These are phyloP conservation scores for Boeremia lycopersici DNA, from an alignment of 2,329 filamentous ascomycete genomes.

Conservation along the genomic window DNA sequence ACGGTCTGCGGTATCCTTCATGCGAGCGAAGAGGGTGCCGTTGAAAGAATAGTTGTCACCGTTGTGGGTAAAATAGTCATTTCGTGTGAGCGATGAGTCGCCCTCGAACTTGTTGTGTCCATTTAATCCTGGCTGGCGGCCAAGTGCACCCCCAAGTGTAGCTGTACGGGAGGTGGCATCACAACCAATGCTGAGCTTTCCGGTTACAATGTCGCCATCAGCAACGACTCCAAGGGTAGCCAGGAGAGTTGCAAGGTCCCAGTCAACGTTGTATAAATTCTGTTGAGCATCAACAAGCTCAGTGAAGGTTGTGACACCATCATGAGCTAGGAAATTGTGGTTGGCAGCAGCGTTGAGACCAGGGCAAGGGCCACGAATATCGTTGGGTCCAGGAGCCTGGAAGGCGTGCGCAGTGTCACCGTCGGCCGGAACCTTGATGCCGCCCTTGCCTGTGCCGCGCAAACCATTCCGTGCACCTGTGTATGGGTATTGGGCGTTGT, in stretches of 20 bases:
- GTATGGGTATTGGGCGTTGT: conserved; percentile 43
- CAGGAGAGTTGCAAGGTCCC: conserved; percentile 50
- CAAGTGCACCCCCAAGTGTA: conserved; percentile 27
- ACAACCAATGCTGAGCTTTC: conserved; percentile 54
- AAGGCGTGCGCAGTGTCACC: conserved; percentile 45
- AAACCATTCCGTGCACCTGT: conserved; percentile 51
- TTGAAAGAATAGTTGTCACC: conserved; percentile 51
- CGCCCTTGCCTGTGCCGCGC: conserved; percentile 51
- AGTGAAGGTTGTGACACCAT: conserved; percentile 51
- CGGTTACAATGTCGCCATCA: conserved; percentile 51
- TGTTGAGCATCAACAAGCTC: conserved; percentile 55
- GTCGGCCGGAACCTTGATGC: conserved; percentile 52
- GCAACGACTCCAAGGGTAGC: conserved; percentile 49
- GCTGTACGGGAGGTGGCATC: conserved; percentile 53
- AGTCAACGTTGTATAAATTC: conserved; percentile 54
- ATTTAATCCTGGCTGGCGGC: conserved; percentile 50
- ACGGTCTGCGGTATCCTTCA: conserved; percentile 41
- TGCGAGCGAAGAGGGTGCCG: conserved; percentile 49
- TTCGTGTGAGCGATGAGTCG: conserved; percentile 50
- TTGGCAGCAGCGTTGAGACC: conserved; percentile 53
- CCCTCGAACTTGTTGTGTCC: conserved; percentile 54
- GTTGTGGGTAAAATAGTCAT: conserved; percentile 48
- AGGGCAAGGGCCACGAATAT: conserved; percentile 47
- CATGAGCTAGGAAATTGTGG: conserved; percentile 49
- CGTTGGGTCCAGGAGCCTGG: conserved; percentile 25